These are phyloP conservation scores for Fusarium sublunatum DNA, from an alignment of 2,329 filamentous ascomycete species.

Conservation along the genomic window DNA sequence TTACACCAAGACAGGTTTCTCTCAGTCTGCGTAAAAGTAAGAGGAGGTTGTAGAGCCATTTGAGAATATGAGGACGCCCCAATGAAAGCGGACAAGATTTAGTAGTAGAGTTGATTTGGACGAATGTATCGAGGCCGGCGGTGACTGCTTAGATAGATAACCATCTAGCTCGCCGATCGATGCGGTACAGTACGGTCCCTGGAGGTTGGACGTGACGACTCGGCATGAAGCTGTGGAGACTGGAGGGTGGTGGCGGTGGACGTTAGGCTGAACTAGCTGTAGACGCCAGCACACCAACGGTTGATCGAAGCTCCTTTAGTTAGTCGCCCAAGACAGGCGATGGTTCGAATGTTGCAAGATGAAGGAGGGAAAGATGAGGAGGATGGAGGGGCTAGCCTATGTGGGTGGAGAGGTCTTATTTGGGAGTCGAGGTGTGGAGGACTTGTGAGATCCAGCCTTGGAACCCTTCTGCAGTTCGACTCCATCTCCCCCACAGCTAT, in stretches of 20 bases:
- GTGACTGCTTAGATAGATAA: slow-evolving; percentile 31
- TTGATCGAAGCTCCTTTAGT: slow-evolving; percentile 47
- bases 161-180: slow-evolving; percentile 29
- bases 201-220: slow-evolving; percentile 37
- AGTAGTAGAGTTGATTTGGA: slow-evolving; percentile 20
- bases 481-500: slow-evolving; percentile 46
- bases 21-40: slow-evolving; percentile 56
- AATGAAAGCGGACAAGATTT: slow-evolving; percentile 9
- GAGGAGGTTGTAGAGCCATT: slow-evolving; percentile 61
- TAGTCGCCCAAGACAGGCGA: slow-evolving; percentile 43
- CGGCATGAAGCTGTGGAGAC: slow-evolving; percentile 45
- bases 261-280: slow-evolving; percentile 45
- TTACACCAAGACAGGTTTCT: slow-evolving; percentile 60
- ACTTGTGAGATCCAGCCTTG: slow-evolving; percentile 42
- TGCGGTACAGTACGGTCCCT: slow-evolving; percentile 25
- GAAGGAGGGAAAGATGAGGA: slow-evolving; percentile 43
- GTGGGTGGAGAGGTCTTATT: slow-evolving; percentile 50
- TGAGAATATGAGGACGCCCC: slow-evolving; percentile 33
- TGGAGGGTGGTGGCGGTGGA: slow-evolving; percentile 43
- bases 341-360: slow-evolving; percentile 41
- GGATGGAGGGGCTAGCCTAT: slow-evolving; percentile 46
- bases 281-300: slow-evolving; percentile 46
- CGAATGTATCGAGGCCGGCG: slow-evolving; percentile 18
- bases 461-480: slow-evolving; percentile 38
- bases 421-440: slow-evolving; percentile 45